Percentiles rank a stretch among this genome's conserved stretches.
These are phyloP conservation scores for Lachnellula hyalina DNA, from an alignment of 2,329 filamentous ascomycete genomes.

Conservation along the genomic window DNA sequence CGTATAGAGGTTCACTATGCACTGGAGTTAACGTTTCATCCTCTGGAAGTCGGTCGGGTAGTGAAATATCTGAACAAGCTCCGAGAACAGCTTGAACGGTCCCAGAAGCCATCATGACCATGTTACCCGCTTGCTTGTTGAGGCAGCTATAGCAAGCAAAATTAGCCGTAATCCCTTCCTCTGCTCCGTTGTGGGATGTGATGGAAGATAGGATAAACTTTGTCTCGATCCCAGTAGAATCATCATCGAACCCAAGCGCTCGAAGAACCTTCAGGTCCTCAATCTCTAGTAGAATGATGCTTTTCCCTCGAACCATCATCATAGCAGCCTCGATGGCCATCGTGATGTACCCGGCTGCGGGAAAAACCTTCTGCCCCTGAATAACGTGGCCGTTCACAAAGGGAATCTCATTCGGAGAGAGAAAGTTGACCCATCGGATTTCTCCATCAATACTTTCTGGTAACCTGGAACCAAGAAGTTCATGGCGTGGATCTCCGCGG, in stretches of 20 bases:
- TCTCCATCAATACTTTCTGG: conserved; percentile 11
- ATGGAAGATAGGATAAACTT: conserved; percentile 4
- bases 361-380: conserved; percentile 34
- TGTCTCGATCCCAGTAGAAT: conserved; percentile 6
- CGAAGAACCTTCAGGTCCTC: not conserved
- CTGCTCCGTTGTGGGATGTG: not conserved
- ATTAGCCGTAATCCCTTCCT: not conserved
- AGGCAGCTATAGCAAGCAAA: not conserved
- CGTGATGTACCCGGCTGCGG: conserved; percentile 42
- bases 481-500: conserved; percentile 6
- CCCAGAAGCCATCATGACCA: not conserved
- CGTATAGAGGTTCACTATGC: not conserved
- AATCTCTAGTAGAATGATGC: conserved; percentile 1
- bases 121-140: not conserved
- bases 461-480: conserved; percentile 29
- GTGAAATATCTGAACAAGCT: not conserved
- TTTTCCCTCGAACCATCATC: not conserved
- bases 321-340: conserved; percentile 43
- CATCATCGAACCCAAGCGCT: not conserved
- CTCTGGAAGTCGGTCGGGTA: not conserved
- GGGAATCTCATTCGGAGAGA: conserved; percentile 30
- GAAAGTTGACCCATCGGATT: conserved; percentile 10
- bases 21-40: not conserved
- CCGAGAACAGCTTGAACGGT: not conserved
- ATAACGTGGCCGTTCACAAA: conserved; percentile 45